Evolutionary conservation across 225 moss, liverwort and hornwort species (phyloP), one percentile per base, ranked within the genome.

Genomic region (Asterella californica): DNA sequence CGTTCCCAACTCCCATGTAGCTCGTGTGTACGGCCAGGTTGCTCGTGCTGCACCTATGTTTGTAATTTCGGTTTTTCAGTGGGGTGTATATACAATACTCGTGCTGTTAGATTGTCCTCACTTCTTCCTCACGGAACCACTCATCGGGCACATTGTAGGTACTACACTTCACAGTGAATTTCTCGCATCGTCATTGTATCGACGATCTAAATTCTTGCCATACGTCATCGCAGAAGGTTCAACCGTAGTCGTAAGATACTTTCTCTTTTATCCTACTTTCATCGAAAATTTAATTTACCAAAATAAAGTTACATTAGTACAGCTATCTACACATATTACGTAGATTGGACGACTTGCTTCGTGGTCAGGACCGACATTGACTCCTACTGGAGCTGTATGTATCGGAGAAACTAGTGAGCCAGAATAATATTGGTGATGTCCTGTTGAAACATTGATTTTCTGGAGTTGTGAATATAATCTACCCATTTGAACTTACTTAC

Each of bases 1-100:
- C 42, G 65, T 49, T 84, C 78, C 81, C 84, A 84, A 15, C 59
- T 67, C 61, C 80, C 80, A 18, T 65, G 15, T 22, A 80, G 24
- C 30, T 18, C 24, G 57, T 57, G 57, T 18, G n/a, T 10, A 25
- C 2, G 46, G 71, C 11, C 71, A 24, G 47, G 71, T 27, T 48
- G 71, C 27, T 47, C 46, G 47, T 47, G n/a, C 47, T 71, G 47
- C 70, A 45, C 46, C 46, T 37, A 48, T 25, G 24, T 45, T 1
- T 70, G 48, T 27, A 2, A 48, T 18, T 1, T 32, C 32, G 61
- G 27, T 4, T 4, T 25, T 71, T 71, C 12, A 47, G 71, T 71
- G 47, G 46, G 14, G 47, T 18, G 22, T 25, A 0, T 5, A 57
- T 21, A 18, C 24, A 19, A 19, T 57, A 5, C 24, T 22, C 0